These are phyloP conservation scores for Mytilinidion resinicola DNA, from an alignment of 495 filamentous ascomycete genomes.

Conservation along the genomic window DNA sequence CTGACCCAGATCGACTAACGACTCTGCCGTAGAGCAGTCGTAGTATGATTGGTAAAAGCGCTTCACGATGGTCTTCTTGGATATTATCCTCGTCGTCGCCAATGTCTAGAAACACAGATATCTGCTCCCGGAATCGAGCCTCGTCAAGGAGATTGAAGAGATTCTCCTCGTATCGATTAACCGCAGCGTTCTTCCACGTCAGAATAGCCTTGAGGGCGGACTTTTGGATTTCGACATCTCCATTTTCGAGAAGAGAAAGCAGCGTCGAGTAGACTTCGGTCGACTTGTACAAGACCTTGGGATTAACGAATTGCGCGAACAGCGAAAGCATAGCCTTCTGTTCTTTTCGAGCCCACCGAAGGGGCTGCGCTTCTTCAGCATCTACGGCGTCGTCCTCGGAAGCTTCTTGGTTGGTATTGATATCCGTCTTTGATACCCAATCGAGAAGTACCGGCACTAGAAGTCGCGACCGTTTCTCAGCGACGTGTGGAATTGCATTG, in stretches of 20 bases:
- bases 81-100: constrained; percentile 65
- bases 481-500: constrained; percentile 61
- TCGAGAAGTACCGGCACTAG: constrained; percentile 80
- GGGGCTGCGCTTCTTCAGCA: not conserved
- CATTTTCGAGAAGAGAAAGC: constrained; percentile 68
- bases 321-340: constrained; percentile 73
- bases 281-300: constrained; percentile 71
- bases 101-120: constrained; percentile 73
- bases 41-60: constrained; percentile 77
- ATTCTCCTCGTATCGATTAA: constrained; percentile 78
- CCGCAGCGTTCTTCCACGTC: constrained; percentile 72
- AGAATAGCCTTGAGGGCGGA: constrained; percentile 75
- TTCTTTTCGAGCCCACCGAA: constrained; percentile 57
- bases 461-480: constrained; percentile 76
- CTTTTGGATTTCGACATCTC: constrained; percentile 83
- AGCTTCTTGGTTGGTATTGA: constrained; percentile 36
- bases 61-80: constrained; percentile 60
- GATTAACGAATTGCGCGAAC: constrained; percentile 81
- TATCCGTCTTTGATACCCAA: constrained; percentile 49
- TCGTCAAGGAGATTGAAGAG: constrained; percentile 87
- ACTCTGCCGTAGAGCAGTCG: constrained; percentile 83
- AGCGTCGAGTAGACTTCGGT: constrained; percentile 69
- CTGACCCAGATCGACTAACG: constrained; percentile 71
- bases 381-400: constrained; percentile 24
- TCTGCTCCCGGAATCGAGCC: constrained; percentile 82